Base-by-base conservation (phyloP, 352 stramenopile genomes). In the Globisporangium ultimum region DNA sequence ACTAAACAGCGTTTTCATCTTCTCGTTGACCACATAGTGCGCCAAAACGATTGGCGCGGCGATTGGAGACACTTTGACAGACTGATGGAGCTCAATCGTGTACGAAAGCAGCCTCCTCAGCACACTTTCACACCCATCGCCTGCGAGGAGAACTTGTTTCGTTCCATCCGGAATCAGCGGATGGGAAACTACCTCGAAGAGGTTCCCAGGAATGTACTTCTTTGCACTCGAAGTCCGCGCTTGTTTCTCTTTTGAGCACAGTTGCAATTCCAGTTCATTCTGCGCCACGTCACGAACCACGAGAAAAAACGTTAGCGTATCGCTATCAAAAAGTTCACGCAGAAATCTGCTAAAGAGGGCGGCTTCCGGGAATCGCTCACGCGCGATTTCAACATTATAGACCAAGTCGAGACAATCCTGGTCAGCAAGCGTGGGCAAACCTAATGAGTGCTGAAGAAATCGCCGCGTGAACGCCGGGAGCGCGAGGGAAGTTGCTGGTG, bases 331-430 rank as follows among this genome's bases (percentile, higher is more conserved):
- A 10, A 94, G 63, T 50, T 94, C 84, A 1, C 82, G 74, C 41
- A 94, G 22, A 50, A 92, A 94, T 0, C 66, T 71, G 3, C 69
- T 68, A 43, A 94, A 94, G 28, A 83, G 36, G 9, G 70, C 61
- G 18, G 88, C 67, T 8, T 79, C 64, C 0, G 73, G 71, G 24
- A 87, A 87, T 7, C 59, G 50, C 10, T 87, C 73, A 4, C 76
- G 63, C n/a, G 22, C 55, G 1, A 70, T 36, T 45, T 92, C 84
- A 5, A 85, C 53, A 40, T 88, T 94, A 54, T 74, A 76, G 48
- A 90, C 69, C n/a, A 94, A 58, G 48, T 94, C 82, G 10, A 90
- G 36, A 18, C 70, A 79, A 17, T 94, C 82, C 63, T 94, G 82
- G 17, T 92, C 80, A 0, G 79, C 82, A 2, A 93, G 63, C 28